Percentiles rank a stretch among this genome's conserved stretches.
These are phyloP conservation scores for Cladosporium sp. DNA, from an alignment of 2,329 filamentous ascomycete species.

Conservation along the genomic window DNA sequence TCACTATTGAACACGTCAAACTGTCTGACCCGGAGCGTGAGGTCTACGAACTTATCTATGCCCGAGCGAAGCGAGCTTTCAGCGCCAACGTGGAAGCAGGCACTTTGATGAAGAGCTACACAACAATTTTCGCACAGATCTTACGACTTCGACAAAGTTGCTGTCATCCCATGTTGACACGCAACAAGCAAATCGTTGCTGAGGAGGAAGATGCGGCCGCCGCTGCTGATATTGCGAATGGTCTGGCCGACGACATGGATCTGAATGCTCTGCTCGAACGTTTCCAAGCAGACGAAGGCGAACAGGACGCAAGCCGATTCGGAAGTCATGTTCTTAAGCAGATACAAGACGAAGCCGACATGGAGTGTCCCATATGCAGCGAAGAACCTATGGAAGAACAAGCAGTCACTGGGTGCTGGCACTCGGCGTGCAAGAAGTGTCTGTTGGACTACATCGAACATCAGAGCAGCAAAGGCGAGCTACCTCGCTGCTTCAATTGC, in stretches of 20 bases:
- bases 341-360: constrained; percentile 83
- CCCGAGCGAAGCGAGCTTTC: constrained; percentile 79
- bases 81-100: constrained; percentile 85
- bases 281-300: constrained; percentile 64
- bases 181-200: constrained; percentile 78
- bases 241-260: constrained; percentile 94
- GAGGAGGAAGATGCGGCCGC: constrained; percentile 84
- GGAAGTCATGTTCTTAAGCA: constrained; percentile 85
- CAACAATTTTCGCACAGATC: constrained; percentile 96
- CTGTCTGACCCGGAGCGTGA: constrained; percentile 81
- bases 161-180: constrained; percentile 86
- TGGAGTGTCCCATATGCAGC: constrained; percentile 91
- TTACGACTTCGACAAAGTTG: constrained; percentile 89
- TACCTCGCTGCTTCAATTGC: constrained; percentile 87
- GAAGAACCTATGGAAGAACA: constrained; percentile 96
- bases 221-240: constrained; percentile 74
- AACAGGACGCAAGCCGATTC: constrained; percentile 68
- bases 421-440: constrained; percentile 93
- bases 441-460: constrained; percentile 88
- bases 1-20: constrained; percentile 86
- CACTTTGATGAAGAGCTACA: constrained; percentile 91
- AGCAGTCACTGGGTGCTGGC: constrained; percentile 94
- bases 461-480: constrained; percentile 71
- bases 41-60: constrained; percentile 89
- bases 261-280: constrained; percentile 79